Evolutionary conservation across 192 early-diverging fungal genomes (phyloP).

Genomic region (Linderina pennispora): DNA sequence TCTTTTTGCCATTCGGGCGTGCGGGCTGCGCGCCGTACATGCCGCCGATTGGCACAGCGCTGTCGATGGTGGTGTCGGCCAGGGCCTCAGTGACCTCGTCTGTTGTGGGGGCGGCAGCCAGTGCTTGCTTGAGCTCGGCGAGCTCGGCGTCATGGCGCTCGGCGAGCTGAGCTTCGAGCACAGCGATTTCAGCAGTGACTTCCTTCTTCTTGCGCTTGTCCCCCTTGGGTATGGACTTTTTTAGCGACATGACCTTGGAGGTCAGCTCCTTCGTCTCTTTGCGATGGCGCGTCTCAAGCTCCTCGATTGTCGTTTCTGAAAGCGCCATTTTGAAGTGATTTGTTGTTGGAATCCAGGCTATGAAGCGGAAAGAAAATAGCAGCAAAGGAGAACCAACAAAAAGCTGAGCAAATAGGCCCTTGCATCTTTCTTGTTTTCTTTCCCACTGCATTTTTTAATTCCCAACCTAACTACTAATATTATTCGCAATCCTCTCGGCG

Average conservation of each 20-base stretch:
- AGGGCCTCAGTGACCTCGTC: background rate
- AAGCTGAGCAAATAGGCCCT: no score
- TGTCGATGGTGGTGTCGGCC: constrained; percentile 9
- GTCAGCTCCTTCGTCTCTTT: constrained; percentile 70
- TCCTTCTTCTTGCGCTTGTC: constrained; percentile 90
- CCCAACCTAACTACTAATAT: no score
- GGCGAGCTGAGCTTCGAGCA: constrained; percentile 57
- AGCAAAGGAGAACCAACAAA: no score
- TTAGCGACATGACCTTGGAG: constrained; percentile 63
- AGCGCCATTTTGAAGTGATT: constrained; percentile 2
- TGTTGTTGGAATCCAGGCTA: no score
- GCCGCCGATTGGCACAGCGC: constrained; percentile 9
- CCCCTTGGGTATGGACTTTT: constrained; percentile 68
- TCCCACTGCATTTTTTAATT: background rate
- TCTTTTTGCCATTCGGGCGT: constrained; percentile 48
- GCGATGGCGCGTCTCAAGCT: constrained; percentile 65
- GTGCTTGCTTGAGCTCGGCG: constrained; percentile 16
- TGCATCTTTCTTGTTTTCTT: background rate
- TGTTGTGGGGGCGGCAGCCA: constrained; percentile 1
- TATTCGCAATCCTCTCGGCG: no score
- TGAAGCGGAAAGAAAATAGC: no score
- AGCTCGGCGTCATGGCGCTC: constrained; percentile 60
- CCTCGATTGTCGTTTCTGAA: constrained; percentile 40
- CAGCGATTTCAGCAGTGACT: constrained; percentile 58
- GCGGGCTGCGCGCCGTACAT: constrained; percentile 4